Evolutionary conservation across 768 basidiomycete genomes (phyloP).

Genomic region (Podaxis pistillaris): DNA sequence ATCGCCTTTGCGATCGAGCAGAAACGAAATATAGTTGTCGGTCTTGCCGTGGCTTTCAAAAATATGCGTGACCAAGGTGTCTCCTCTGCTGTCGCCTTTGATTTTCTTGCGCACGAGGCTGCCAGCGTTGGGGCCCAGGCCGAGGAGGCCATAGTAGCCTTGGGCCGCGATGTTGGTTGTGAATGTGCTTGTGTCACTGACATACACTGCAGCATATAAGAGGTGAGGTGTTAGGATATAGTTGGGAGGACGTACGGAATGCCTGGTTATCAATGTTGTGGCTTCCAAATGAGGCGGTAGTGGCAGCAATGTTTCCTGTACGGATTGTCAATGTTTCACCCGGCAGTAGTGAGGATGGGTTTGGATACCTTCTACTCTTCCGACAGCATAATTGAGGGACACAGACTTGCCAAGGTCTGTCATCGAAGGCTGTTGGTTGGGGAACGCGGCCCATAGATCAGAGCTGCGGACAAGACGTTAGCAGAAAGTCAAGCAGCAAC

Average conservation of each 20-base stretch:
- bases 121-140: slow-evolving; percentile 75
- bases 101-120: slow-evolving; percentile 62
- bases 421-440: slow-evolving; percentile 41
- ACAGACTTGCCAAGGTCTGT: slow-evolving; percentile 56
- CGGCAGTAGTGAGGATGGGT: background rate
- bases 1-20: slow-evolving; percentile 60
- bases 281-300: slow-evolving; percentile 51
- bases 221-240: background rate
- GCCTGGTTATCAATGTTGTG: slow-evolving; percentile 64
- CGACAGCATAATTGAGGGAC: slow-evolving; percentile 67
- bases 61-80: slow-evolving; percentile 62
- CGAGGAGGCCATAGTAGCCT: slow-evolving; percentile 71
- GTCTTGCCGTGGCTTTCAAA: slow-evolving; percentile 58
- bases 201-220: slow-evolving; percentile 47
- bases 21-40: slow-evolving; percentile 66
- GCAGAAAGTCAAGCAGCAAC: background rate
- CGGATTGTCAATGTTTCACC: background rate
- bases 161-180: slow-evolving; percentile 56
- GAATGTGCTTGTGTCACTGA: slow-evolving; percentile 61
- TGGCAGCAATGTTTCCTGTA: slow-evolving; percentile 55
- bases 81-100: slow-evolving; percentile 39
- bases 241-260: slow-evolving; percentile 47
- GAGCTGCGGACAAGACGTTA: slow-evolving; percentile 41
- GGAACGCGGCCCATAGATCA: slow-evolving; percentile 70
- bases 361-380: slow-evolving; percentile 54